Evolutionary conservation across 768 basidiomycete species (phyloP).

Genomic region (Amanita fuliginea): DNA sequence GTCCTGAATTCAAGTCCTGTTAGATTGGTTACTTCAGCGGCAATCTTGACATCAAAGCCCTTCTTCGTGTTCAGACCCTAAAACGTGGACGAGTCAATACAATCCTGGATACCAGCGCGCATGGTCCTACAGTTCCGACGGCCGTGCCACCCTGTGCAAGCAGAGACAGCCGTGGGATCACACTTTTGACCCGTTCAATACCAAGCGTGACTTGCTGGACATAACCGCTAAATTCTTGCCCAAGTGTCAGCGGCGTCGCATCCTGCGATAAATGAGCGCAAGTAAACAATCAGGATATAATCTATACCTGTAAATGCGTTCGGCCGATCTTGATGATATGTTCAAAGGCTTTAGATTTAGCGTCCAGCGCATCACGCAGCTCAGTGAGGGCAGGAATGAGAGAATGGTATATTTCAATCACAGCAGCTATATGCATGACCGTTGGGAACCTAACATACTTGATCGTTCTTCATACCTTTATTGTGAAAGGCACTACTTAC

Average conservation of each 20-base stretch:
- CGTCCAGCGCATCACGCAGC: constrained; percentile 74
- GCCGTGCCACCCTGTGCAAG: constrained; percentile 98
- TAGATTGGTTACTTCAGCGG: constrained; percentile 81
- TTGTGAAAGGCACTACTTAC: constrained; percentile 31
- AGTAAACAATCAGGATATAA: background rate
- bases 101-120: background rate
- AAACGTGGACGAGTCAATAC: constrained; percentile 5
- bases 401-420: constrained; percentile 69
- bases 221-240: constrained; percentile 98
- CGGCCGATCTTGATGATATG: constrained; percentile 98
- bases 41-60: constrained; percentile 94
- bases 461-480: background rate
- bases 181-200: constrained; percentile 72
- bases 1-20: constrained; percentile 90
- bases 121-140: constrained; percentile 77
- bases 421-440: constrained; percentile 97
- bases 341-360: constrained; percentile 75
- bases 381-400: constrained; percentile 81
- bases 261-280: constrained; percentile 39
- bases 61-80: constrained; percentile 95
- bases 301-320: constrained; percentile 75
- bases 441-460: constrained; percentile 74
- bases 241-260: constrained; percentile 93
- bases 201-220: constrained; percentile 90
- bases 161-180: constrained; percentile 75